Evolutionary conservation across 495 filamentous ascomycete species (phyloP), one percentile per base, ranked within the genome.

Genomic region (Aspergillus coremiiformis): DNA sequence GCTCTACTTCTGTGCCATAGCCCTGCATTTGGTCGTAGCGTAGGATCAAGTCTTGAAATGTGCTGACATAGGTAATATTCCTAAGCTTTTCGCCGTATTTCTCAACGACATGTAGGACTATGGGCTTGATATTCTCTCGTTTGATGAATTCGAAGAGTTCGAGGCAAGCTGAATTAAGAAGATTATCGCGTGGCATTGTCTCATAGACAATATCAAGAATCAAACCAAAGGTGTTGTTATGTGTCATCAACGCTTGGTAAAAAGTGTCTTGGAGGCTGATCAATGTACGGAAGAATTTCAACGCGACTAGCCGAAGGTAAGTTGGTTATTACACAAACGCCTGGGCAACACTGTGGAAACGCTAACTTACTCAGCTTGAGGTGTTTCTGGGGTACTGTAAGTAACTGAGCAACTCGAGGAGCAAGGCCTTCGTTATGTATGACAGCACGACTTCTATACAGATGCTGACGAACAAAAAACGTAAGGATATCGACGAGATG

Each of bases 141-240:
- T 84, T 89, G 57, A 98, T 89, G 57, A 85, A 89, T 57, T 91
- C 89, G 56, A 98, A 98, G 29, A 98, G 80, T 62, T 98, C 93
- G 12, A 97, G 76, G 67, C 89, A 96, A n/a, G 91, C 92, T 12
- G 91, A 96, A 61, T 93, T 93, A 27, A 98, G 79, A 3, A 97
- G 77, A 62, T 96, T 98, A 66, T 98, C 90, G n/a, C 89, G 84
- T 1, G 90, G 90, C 83, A 96, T 91, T 2, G 93, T 95, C 58
- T 89, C 82, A 54, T 85, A 79, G 10, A 98, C 81, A 24, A 97
- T 85, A 56, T 94, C 82, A 22, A 98, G 78, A 48, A 97, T 92
- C 1, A 91, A 84, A 14, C 84, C 90, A 56, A 97, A 88, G 1
- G 92, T 84, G 54, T 82, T 82, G 60, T 92, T 84, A 59, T 90